These are phyloP conservation scores for Ophiosphaerella narmari DNA, from an alignment of 2,329 filamentous ascomycete species.

Conservation along the genomic window DNA sequence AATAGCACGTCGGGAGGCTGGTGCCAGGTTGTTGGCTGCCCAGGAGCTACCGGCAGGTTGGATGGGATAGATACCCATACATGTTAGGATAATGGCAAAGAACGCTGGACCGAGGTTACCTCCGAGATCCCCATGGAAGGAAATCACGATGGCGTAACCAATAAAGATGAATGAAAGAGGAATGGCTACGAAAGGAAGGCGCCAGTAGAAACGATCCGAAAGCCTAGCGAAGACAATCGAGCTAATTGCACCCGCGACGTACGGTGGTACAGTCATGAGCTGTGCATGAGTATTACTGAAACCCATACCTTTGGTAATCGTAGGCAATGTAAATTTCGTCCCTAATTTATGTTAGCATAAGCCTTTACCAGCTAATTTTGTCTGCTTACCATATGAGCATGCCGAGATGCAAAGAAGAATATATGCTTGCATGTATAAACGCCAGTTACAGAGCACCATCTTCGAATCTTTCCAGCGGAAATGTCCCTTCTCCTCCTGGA, in stretches of 20 bases:
- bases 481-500: conserved; percentile 16
- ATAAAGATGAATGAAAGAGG: conserved; percentile 42
- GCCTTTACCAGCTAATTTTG: no score
- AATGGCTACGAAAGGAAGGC: conserved; percentile 31
- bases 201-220: conserved; percentile 33
- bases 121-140: conserved; percentile 47
- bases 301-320: conserved; percentile 34
- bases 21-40: conserved; percentile 38
- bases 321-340: conserved; percentile 37
- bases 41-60: conserved; percentile 36
- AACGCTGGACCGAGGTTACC: conserved; percentile 51
- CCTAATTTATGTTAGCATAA: conserved; percentile 4
- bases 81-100: conserved; percentile 53
- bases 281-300: conserved; percentile 37
- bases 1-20: conserved; percentile 35
- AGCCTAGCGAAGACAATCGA: conserved; percentile 27
- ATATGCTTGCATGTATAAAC: conserved; percentile 36
- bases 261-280: conserved; percentile 35
- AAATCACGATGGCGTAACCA: conserved; percentile 42
- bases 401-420: conserved; percentile 31
- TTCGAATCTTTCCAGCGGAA: conserved; percentile 31
- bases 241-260: conserved; percentile 29
- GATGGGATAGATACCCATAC: conserved; percentile 45
- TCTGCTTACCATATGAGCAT: conserved; percentile 28
- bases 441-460: conserved; percentile 33